These are phyloP conservation scores for Diaporthe ilicicola DNA, from an alignment of 2,329 filamentous ascomycete species.

Conservation along the genomic window DNA sequence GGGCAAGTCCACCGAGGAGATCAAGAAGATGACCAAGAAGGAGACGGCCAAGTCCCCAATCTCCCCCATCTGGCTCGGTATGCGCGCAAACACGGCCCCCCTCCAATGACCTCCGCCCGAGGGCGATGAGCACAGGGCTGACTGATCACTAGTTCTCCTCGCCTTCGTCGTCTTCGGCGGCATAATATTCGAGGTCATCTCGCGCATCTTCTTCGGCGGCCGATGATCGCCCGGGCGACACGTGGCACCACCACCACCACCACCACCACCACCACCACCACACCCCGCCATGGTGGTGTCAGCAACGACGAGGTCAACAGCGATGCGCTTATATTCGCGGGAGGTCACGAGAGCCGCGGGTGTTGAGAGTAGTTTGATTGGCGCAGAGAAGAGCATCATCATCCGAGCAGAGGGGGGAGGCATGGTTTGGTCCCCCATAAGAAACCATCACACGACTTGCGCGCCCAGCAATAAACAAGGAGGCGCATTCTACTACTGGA, in stretches of 20 bases:
- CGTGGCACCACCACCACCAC: background rate
- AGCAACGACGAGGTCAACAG: background rate
- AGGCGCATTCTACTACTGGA: conserved; percentile 26
- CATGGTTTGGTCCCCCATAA: background rate
- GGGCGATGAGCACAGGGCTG: background rate
- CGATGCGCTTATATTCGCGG: conserved; percentile 28
- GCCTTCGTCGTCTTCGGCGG: conserved; percentile 70
- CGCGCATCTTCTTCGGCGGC: conserved; percentile 57
- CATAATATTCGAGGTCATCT: conserved; percentile 64
- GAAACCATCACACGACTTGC: background rate
- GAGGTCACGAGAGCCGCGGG: background rate
- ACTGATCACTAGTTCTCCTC: conserved; percentile 55
- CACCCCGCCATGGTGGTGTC: background rate
- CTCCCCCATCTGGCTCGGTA: conserved; percentile 72
- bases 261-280: background rate
- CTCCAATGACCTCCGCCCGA: background rate
- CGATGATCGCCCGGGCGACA: conserved; percentile 12
- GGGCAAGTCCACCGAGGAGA: conserved; percentile 74
- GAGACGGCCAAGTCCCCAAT: conserved; percentile 67
- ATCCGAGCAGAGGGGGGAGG: background rate
- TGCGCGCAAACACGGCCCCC: conserved; percentile 34
- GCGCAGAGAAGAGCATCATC: background rate
- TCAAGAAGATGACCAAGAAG: conserved; percentile 71
- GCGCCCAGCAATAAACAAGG: conserved; percentile 6
- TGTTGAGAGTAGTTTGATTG: background rate